A percentile compares a stretch with the other conserved stretches of the same genome.
phyloP scores from a whole-genome alignment of 2,329 filamentous ascomycete genomes.

The Phyllosticta citriasiana region DNA sequence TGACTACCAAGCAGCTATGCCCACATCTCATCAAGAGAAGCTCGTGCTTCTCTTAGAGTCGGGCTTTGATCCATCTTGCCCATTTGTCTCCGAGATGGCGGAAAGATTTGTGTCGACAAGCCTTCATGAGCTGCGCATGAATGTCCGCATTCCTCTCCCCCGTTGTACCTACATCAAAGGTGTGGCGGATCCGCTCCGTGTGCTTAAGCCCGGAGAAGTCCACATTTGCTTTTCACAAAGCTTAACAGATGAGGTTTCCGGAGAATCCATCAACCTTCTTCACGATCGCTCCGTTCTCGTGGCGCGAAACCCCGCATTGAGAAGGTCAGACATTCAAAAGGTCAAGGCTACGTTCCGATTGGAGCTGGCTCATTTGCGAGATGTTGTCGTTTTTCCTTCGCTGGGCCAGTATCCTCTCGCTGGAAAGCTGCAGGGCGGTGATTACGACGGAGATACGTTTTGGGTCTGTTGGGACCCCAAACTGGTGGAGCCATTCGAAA shows the following conservation, averaged over 20 bases:
- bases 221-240: conserved; percentile 55
- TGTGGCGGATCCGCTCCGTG: conserved; percentile 54
- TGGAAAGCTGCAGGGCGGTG: conserved; percentile 63
- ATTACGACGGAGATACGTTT: conserved; percentile 70
- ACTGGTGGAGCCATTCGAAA: conserved; percentile 58
- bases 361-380: conserved; percentile 56
- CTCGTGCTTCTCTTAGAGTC: conserved; percentile 25
- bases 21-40: conserved; percentile 17
- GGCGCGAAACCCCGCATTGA: conserved; percentile 58
- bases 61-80: conserved; percentile 48
- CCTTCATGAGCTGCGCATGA: conserved; percentile 44
- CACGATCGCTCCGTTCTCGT: conserved; percentile 54
- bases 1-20: conserved; percentile 20
- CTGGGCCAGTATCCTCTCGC: conserved; percentile 55
- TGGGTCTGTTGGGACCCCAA: conserved; percentile 66
- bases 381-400: conserved; percentile 68
- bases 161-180: conserved; percentile 56
- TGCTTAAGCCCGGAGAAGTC: conserved; percentile 55
- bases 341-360: conserved; percentile 41
- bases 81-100: conserved; percentile 41
- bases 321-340: conserved; percentile 62
- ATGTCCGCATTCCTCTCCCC: conserved; percentile 51
- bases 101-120: conserved; percentile 40
- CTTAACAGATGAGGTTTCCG: conserved; percentile 46
- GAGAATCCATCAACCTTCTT: conserved; percentile 41